These are phyloP conservation scores for Tripidium arundinaceum DNA, from an alignment of 202 grass and related monocot genomes.

Conservation along the genomic window DNA sequence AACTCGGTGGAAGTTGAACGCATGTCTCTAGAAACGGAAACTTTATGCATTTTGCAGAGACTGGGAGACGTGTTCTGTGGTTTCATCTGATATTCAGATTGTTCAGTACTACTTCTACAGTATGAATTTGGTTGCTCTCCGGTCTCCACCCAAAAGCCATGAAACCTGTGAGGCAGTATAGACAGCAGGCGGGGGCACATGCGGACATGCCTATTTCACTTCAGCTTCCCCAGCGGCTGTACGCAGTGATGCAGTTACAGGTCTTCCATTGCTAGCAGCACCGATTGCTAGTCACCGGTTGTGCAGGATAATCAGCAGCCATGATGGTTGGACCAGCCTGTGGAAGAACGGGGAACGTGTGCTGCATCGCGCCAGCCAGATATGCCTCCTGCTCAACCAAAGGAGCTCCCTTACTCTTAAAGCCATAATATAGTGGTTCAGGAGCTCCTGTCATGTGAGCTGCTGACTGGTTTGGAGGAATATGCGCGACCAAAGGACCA, in stretches of 20 bases:
- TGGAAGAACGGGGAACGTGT: not conserved
- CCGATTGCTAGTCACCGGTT: not conserved
- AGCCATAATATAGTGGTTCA: slow-evolving; percentile 47
- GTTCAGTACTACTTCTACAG: not conserved
- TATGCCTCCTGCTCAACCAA: slow-evolving; percentile 37
- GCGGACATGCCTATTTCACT: not conserved
- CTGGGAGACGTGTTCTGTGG: not conserved
- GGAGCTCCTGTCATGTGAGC: slow-evolving; percentile 10
- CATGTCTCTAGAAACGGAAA: not conserved
- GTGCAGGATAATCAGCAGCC: not conserved
- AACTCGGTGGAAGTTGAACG: not conserved
- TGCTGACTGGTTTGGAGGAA: slow-evolving; percentile 46
- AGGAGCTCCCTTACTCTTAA: slow-evolving; percentile 24
- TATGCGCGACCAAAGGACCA: slow-evolving; percentile 33
- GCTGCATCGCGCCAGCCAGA: not conserved
- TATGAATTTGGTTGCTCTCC: not conserved
- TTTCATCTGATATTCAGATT: not conserved
- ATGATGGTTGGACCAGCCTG: not conserved
- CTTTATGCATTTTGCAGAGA: not conserved
- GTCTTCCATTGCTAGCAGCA: not conserved
- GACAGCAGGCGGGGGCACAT: not conserved
- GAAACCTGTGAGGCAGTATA: not conserved
- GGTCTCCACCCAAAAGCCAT: not conserved
- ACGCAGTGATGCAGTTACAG: not conserved
- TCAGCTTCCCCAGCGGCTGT: not conserved